These are phyloP conservation scores for Knufia petricola DNA, from an alignment of 2,329 filamentous ascomycete species.

Conservation along the genomic window DNA sequence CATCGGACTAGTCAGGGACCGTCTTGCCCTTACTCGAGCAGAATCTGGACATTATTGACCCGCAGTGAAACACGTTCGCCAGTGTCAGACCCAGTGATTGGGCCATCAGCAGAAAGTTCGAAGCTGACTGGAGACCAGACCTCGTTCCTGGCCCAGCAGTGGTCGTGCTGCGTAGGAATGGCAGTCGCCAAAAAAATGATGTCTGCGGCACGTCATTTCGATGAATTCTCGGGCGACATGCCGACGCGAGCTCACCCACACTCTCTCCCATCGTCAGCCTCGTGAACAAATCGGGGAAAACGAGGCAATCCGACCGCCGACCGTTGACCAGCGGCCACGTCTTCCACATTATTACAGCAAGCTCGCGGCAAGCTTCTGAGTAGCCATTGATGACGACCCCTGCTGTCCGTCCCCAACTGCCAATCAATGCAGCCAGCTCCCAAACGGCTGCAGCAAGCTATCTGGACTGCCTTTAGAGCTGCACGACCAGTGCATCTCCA, in stretches of 20 bases:
- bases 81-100: background rate
- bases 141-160: too few relatives aligned
- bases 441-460: constrained; percentile 20
- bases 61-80: background rate
- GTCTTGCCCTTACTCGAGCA: too few relatives aligned
- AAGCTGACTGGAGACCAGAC: background rate
- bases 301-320: background rate
- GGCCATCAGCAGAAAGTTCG: background rate
- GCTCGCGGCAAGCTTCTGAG: background rate
- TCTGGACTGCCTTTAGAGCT: constrained; percentile 23
- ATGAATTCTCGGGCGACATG: background rate
- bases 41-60: too few relatives aligned
- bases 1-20: background rate
- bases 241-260: background rate
- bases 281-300: background rate
- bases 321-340: too few relatives aligned
- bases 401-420: background rate
- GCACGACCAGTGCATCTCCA: constrained; percentile 17
- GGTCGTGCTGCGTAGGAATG: background rate
- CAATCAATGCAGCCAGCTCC: constrained; percentile 23
- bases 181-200: background rate
- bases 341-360: background rate
- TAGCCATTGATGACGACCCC: constrained; percentile 4
- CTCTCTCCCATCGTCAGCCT: background rate
- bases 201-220: constrained; percentile 7